Base-by-base conservation (phyloP, 352 stramenopile genomes). In the Phytopythium ostracodes region DNA sequence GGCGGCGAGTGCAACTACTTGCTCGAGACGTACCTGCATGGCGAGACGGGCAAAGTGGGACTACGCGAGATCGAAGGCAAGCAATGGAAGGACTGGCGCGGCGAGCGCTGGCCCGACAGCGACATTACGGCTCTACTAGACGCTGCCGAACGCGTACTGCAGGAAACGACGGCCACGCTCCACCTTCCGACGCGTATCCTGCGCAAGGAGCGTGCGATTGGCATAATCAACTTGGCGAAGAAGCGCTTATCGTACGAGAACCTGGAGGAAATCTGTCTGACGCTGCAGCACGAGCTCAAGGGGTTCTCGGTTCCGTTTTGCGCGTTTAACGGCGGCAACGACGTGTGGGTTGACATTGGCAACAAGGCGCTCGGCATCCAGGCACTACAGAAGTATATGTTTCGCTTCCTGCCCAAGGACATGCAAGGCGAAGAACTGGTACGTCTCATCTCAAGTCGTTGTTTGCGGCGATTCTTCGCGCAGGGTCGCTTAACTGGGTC, bases 1-100 rank as follows among this genome's bases (percentile, higher is more conserved):
- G 96, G 96, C 52, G 96, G 96, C 27, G 96, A 99, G 74, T 98
- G 94, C 75, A 99, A 99, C 68, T 99, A 98, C 68, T 75, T 99
- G 17, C 72, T 92, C 14, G 85, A 91, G 60, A 88, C 81, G 29
- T 74, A 87, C 65, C 86, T 72, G 29, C 53, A 83, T 55, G 63
- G 63, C 27, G 61, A 55, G 9, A 81, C 71, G 9, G 69, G 71
- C 15, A 74, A 70, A 44, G 71, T 92, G 22, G 79, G 67, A 25
- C 68, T 96, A 33, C 74, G 78, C 6, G 73, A 92, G 60, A 89
- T 96, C 40, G 71, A 83, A 31, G 77, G 79, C 9, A 57, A 64
- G 24, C 31, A 79, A 24, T 96, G 87, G 88, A 94, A 96, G 38
- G 76, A 88, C 56, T 81, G 85, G n/a, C 79, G 81, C 1, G 84